Evolutionary conservation across 2,329 filamentous ascomycete species (phyloP), one percentile per base, ranked within the genome.

Genomic region (Eutypa lata): DNA sequence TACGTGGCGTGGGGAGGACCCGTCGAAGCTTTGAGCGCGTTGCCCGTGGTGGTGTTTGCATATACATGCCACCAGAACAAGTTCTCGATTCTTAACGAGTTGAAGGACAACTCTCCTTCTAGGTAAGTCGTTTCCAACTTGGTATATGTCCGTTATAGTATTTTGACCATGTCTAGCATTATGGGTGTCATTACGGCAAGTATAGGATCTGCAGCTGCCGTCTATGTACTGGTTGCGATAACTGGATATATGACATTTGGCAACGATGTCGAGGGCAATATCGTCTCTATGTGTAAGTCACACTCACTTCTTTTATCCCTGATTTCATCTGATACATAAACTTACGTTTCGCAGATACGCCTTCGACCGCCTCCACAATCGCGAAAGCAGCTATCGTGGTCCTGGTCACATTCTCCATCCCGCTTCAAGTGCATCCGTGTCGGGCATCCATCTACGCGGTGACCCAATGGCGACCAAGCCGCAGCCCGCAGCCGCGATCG

Each of bases 41-140:
- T 99, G 58, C 94, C 94, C 0, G 91, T 99, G 50, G 92, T 97
- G 52, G 90, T 99, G 2, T 99, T 99, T 77, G 94, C 93, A n/a
- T 99, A 97, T 70, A 99, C 94, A 1, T 99, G 94, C 69, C 94
- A 99, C 71, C 94, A 99, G 67, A 99, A 99, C 69, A 99, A 99
- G 94, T 99, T 99, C 70, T 96, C 93, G 11, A 96, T 99, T 60
- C 76, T 99, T 44, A 99, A 99, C 65, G 94, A 99, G 73, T 91
- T 99, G 60, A 81, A 84, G 53, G 87, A 96, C 67, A 91, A 91
- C 71, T 89, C 89, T 3, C 90, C 90, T 19, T 72, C 68, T 18
- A 76, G 67, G 73, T 74, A 64, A 46, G 60, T 50, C 42, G 50
- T 42, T 28, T 3, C 10, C 24, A 22, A 35, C 18, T 6, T n/a